Percentiles rank a stretch among this genome's conserved stretches.
Evolutionary conservation across 2,329 filamentous ascomycete genomes (phyloP).

Genomic region (Calycina marina): DNA sequence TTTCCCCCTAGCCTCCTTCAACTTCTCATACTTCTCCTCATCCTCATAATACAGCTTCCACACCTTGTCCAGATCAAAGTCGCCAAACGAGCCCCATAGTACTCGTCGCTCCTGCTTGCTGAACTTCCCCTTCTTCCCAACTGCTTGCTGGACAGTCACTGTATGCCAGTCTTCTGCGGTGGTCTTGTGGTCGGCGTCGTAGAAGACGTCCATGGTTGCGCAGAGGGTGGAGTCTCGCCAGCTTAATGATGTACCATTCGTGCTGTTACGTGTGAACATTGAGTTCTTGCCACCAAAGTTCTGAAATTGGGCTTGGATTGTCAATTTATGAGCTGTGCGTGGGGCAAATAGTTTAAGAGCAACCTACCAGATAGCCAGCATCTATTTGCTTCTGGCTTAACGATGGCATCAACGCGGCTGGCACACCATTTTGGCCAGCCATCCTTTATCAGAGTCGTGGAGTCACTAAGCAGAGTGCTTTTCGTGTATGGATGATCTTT

Average conservation of each 20-base stretch:
- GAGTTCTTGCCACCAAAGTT: constrained; percentile 30
- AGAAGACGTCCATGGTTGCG: constrained; percentile 30
- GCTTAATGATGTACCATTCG: constrained; percentile 32
- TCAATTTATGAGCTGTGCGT: background rate
- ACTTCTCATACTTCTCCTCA: constrained; percentile 25
- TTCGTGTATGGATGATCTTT: constrained; percentile 30
- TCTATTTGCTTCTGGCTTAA: constrained; percentile 24
- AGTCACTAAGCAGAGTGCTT: constrained; percentile 30
- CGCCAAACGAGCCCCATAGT: constrained; percentile 28
- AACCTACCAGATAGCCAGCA: constrained; percentile 27
- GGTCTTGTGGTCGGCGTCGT: constrained; percentile 22
- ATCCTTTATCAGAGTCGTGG: constrained; percentile 26
- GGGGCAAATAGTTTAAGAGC: background rate
- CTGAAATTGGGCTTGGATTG: constrained; percentile 28
- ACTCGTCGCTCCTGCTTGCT: constrained; percentile 27
- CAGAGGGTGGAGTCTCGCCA: constrained; percentile 31
- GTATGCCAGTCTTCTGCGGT: constrained; percentile 29
- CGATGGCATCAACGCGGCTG: constrained; percentile 25
- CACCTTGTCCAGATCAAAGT: constrained; percentile 24
- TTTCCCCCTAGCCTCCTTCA: constrained; percentile 16
- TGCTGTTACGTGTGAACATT: constrained; percentile 26
- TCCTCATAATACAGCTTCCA: constrained; percentile 26
- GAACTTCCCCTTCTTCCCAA: constrained; percentile 23
- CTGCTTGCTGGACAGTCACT: constrained; percentile 24
- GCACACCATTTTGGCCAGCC: constrained; percentile 27